Evolutionary conservation across 2,329 filamentous ascomycete genomes (phyloP), one percentile per base, ranked within the genome.

Genomic region (Pseudocercospora fijiensis): DNA sequence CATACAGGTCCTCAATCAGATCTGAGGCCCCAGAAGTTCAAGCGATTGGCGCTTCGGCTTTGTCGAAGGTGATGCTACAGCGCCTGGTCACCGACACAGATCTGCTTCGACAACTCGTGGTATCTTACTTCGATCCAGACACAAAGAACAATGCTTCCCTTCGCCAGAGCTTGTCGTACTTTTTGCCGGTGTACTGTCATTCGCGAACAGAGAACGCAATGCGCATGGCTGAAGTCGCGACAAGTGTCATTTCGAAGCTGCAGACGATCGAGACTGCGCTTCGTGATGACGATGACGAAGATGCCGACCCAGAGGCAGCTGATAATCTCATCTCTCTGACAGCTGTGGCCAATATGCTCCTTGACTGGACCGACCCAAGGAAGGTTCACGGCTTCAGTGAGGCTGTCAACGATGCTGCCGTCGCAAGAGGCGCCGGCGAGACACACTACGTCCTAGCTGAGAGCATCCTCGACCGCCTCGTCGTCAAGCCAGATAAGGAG

Each of bases 301-400:
- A 85, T 55, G 92, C 90, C 30, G 90, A 92, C 57, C 86, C 90
- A 10, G 86, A 86, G 41, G 89, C 90, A 63, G 88, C 87, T 68
- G 76, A 76, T 26, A 78, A 77, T 28, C 92, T 96, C 87, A 90
- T 94, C 8, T 74, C 72, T 70, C 84, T 96, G 68, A 84, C 86
- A 49, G 86, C 88, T 2, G 90, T 96, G 63, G 92, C 91, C 0
- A 87, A 90, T 2, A 94, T 92, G 72, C 80, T 98, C 7, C 86
- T 93, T 0, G 94, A 98, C 75, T 98, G 94, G 95, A 98, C 94
- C 0, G 94, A 98, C 76, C 92, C 93, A 41, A 84, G 94, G 57
- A 93, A 96, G 76, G 82, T 87, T 6, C 79, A 87, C 10, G 73
- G 72, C 11, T 74, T 73, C 51, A 69, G 69, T 10, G 72, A 74